Percentiles rank a stretch among this genome's conserved stretches.
Evolutionary conservation across 306 rosid species (phyloP).

Genomic region (Rosa persica): DNA sequence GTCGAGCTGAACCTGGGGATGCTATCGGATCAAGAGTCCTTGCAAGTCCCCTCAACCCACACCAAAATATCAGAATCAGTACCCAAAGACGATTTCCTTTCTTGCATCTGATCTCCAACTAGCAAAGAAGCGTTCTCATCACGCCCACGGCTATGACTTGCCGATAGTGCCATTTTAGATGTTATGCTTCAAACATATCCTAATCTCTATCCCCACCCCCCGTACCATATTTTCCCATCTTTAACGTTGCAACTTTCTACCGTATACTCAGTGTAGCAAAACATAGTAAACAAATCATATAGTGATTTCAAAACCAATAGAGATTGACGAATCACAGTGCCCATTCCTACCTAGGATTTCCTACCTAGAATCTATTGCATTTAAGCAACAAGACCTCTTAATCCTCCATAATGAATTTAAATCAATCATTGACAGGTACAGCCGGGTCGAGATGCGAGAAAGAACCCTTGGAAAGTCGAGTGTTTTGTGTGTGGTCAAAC

Average conservation of each 20-base stretch:
- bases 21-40: slow-evolving; percentile 11
- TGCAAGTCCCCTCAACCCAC: slow-evolving; percentile 23
- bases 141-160: neutral
- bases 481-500: too few relatives aligned
- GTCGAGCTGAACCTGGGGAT: neutral
- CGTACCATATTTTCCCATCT: too few relatives aligned
- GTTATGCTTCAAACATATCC: neutral
- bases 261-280: neutral
- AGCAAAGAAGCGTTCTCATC: slow-evolving; percentile 8
- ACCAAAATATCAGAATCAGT: slow-evolving; percentile 15
- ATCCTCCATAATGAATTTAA: neutral
- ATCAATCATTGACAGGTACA: too few relatives aligned
- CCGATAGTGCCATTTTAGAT: neutral
- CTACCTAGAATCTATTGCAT: neutral
- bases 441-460: too few relatives aligned
- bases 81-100: neutral
- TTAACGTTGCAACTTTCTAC: too few relatives aligned
- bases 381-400: too few relatives aligned
- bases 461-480: too few relatives aligned
- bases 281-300: neutral
- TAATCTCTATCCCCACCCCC: too few relatives aligned
- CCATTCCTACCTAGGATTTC: neutral
- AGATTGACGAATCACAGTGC: neutral
- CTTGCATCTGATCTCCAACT: neutral
- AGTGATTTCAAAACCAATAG: neutral